These are phyloP conservation scores for Russula dissimulans DNA, from an alignment of 768 basidiomycete genomes.

Conservation along the genomic window DNA sequence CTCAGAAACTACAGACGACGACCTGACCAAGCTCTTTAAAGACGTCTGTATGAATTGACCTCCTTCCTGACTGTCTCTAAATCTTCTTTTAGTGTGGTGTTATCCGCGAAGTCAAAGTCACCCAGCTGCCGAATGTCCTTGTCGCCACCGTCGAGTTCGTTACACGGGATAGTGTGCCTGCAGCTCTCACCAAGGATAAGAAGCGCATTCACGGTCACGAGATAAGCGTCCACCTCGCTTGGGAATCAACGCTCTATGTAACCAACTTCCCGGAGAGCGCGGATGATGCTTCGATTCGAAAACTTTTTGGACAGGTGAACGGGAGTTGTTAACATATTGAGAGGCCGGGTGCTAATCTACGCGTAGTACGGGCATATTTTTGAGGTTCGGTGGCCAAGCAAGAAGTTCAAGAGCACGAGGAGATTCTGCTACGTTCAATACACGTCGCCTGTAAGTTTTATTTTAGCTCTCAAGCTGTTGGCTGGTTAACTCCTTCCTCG, in stretches of 20 bases:
- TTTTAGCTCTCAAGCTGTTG: neutral
- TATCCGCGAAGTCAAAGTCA: conserved; percentile 79
- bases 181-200: conserved; percentile 90
- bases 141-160: conserved; percentile 89
- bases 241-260: conserved; percentile 90
- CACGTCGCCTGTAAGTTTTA: conserved; percentile 59
- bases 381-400: conserved; percentile 96
- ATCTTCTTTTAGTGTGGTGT: conserved; percentile 59
- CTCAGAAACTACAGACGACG: conserved; percentile 45
- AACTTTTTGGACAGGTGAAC: conserved; percentile 69
- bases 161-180: conserved; percentile 72
- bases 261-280: conserved; percentile 88
- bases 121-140: conserved; percentile 42
- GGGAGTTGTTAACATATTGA: neutral
- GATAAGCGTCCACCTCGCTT: conserved; percentile 79
- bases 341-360: conserved; percentile 3
- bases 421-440: conserved; percentile 95
- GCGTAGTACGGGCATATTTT: conserved; percentile 80
- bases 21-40: conserved; percentile 68
- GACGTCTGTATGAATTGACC: conserved; percentile 46
- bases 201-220: conserved; percentile 72
- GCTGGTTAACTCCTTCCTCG: neutral
- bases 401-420: conserved; percentile 85
- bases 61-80: conserved; percentile 15
- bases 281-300: conserved; percentile 68